phyloP scores from a whole-genome alignment of 1,284 basidiomycete genomes.

The Tylopilus sp. region DNA sequence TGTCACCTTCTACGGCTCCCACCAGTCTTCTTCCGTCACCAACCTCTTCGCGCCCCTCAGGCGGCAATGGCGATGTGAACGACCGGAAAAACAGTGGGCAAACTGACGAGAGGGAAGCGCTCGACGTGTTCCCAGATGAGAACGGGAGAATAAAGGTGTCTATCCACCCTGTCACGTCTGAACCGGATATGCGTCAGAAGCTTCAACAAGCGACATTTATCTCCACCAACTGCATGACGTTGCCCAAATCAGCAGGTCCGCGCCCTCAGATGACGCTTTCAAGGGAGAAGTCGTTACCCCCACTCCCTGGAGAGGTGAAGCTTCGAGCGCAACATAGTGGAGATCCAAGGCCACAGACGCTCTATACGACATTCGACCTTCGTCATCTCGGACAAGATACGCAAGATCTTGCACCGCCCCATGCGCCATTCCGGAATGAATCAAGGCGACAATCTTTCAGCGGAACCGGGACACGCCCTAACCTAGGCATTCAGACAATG shows the following conservation, averaged over 20 bases:
- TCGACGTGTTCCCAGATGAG: conserved; percentile 33
- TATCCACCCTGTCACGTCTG: conserved; percentile 52
- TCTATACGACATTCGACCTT: conserved; percentile 59
- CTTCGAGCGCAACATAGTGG: conserved; percentile 39
- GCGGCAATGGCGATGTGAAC: conserved; percentile 51
- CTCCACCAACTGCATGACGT: conserved; percentile 31
- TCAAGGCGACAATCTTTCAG: conserved; percentile 69
- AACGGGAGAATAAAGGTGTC: conserved; percentile 35
- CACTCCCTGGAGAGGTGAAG: conserved; percentile 58
- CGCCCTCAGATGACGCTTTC: conserved; percentile 39
- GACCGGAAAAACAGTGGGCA: conserved; percentile 39
- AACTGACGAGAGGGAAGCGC: conserved; percentile 38
- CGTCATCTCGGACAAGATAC: conserved; percentile 40
- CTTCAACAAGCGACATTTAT: conserved; percentile 36
- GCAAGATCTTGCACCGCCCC: conserved; percentile 55
- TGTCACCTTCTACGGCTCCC: conserved; percentile 67
- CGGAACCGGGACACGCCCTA: conserved; percentile 56
- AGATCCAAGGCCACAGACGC: conserved; percentile 59
- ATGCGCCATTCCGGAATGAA: conserved; percentile 62
- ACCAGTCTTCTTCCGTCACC: conserved; percentile 72
- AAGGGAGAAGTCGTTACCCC: conserved; percentile 73
- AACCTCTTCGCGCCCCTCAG: conserved; percentile 61
- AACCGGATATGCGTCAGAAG: conserved; percentile 55
- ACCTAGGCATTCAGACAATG: conserved; percentile 45
- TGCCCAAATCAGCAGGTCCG: conserved; percentile 29